Base-by-base conservation (phyloP, 2,329 filamentous ascomycete species). In the Fusarium sp. region DNA sequence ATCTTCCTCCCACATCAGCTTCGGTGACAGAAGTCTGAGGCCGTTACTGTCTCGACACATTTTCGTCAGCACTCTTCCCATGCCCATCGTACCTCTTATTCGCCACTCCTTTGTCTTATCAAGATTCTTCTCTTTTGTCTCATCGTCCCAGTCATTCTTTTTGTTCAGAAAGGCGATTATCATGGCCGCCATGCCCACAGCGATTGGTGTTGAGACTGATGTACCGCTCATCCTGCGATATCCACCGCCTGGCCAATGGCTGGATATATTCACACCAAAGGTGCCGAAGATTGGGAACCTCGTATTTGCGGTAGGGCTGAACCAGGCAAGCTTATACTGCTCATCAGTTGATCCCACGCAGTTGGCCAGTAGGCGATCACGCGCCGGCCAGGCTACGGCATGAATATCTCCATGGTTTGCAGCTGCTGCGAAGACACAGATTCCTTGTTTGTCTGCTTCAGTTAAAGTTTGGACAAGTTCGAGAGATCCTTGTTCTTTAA, bases 151-250 rank as follows among this genome's bases (percentile, higher is more conserved):
- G 12, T 16, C 34, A 20, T 58, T 67, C 5, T 58, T 67, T n/a
- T 55, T 67, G 24, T 67, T 67, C 9, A 69, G 16, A 43, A 69
- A 69, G 18, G 66, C 62, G 8, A 68, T 54, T 20, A 69, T 63
- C 40, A 69, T 69, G 22, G 63, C 66, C 6, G 58, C 51, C 63
- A 67, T 69, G 20, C 62, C 54, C 2, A 63, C 66, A 18, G 66
- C 63, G 11, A 67, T 63, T 12, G 62, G 62, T 18, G 65, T 69
- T 8, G 62, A 62, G 15, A 69, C 49, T 9, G 62, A 66, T 15
- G 62, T 66, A 16, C 57, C 65, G 27, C 44, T 67, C 65, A 66
- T 67, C 15, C 38, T 53, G 20, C 65, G 62, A 29, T 55, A 66
- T 3, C 54, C 62, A 5, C 62, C 62, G 4, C 62, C 65, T 8